Evolutionary conservation across 1,284 basidiomycete species (phyloP).

Genomic region (Schizophyllum commune): DNA sequence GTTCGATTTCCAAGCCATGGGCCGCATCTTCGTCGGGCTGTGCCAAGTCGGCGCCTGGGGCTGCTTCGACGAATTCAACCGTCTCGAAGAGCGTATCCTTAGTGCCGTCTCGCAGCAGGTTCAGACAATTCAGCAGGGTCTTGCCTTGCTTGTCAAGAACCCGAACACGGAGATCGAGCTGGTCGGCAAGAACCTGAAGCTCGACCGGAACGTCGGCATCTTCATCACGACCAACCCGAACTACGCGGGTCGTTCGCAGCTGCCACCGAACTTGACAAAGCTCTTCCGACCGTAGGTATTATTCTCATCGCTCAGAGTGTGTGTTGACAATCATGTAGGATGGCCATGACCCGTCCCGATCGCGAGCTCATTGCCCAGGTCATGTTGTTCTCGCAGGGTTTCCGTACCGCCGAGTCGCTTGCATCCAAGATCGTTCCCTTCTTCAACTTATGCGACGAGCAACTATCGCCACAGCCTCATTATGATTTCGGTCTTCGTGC

Average conservation of each 20-base stretch:
- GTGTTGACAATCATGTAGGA: conserved; percentile 38
- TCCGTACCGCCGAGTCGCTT: conserved; percentile 92
- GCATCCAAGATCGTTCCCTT: conserved; percentile 98
- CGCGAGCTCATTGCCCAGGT: conserved; percentile 98
- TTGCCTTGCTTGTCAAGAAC: conserved; percentile 74
- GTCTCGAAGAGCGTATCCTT: conserved; percentile 95
- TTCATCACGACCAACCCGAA: conserved; percentile 98
- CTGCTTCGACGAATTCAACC: conserved; percentile 97
- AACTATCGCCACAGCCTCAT: conserved; percentile 94
- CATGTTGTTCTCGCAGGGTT: conserved; percentile 98
- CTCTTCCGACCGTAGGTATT: conserved; percentile 75
- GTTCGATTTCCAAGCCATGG: conserved; percentile 99
- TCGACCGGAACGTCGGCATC: conserved; percentile 93
- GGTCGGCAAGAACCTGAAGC: conserved; percentile 90
- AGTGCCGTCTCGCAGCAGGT: conserved; percentile 99
- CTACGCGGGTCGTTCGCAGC: conserved; percentile 94
- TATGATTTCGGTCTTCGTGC: conserved; percentile 99
- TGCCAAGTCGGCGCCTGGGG: conserved; percentile 99
- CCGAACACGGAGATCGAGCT: conserved; percentile 89
- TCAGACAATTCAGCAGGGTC: conserved; percentile 95
- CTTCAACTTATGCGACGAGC: conserved; percentile 97
- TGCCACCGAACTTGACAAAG: conserved; percentile 96
- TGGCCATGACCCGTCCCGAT: conserved; percentile 99
- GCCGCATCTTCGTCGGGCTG: conserved; percentile 95
- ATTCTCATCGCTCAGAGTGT: conserved; percentile 8